phyloP scores from a whole-genome alignment of 257 asterid species.

The Solanum tarapatanum region DNA sequence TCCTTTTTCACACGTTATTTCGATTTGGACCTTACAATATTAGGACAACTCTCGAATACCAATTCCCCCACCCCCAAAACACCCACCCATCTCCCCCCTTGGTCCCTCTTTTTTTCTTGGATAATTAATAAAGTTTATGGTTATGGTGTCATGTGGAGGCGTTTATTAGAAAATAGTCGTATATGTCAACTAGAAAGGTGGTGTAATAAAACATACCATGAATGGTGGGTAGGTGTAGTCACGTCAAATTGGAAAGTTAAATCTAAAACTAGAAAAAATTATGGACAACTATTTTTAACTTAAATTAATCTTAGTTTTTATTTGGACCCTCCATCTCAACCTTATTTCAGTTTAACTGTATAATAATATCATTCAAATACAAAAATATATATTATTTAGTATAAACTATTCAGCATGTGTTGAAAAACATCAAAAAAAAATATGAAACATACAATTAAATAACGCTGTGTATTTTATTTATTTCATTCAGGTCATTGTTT shows the following conservation, averaged over 20 bases:
- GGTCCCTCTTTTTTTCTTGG: no score
- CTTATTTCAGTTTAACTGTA: no score
- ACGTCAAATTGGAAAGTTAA: background rate
- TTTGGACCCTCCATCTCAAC: no score
- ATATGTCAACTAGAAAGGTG: background rate
- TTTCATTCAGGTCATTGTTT: background rate
- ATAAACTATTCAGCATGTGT: background rate
- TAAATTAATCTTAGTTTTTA: no score
- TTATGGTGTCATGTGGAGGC: background rate
- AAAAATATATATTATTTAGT: no score
- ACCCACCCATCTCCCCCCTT: no score
- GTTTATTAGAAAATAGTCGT: background rate
- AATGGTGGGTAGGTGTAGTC: background rate
- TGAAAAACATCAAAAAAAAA: background rate
- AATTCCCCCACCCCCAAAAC: no score
- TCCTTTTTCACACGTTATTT: background rate
- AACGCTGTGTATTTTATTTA: background rate
- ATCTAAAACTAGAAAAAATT: background rate
- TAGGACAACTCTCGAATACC: background rate
- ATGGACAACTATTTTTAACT: background rate
- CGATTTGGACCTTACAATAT: background rate
- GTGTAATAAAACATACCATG: background rate
- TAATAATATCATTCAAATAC: no score
- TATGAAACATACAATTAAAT: background rate
- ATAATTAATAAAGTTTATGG: background rate